Evolutionary conservation across 208 protist genomes (phyloP), one percentile per base, ranked within the genome.

Genomic region (Wallacemonas sp.): DNA sequence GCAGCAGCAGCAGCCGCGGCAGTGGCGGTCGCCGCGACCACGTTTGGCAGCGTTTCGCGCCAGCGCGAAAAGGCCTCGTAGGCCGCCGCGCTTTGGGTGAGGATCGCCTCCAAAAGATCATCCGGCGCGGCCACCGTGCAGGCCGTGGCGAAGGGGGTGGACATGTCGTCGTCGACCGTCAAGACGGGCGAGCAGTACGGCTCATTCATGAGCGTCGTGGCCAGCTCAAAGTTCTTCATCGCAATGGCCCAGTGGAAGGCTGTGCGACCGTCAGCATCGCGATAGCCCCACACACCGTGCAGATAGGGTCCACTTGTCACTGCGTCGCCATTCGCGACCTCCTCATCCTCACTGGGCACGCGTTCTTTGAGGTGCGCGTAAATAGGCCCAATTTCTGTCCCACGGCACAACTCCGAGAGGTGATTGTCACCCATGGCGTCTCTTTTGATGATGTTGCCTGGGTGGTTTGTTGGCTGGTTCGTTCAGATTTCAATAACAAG

Each of bases 231-330:
- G 74, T 93, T 92, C 52, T 78, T 71, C 46, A 94, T 66, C 5
- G 90, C 84, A 2, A 96, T 56, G 0, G 92, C 86, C 92, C 92
- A 97, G 67, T 97, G 92, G 19, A 96, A 76, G 0, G 89, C 85
- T 2, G 92, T 96, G 60, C 92, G 80, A n/a, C 90, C 92, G 49
- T 97, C 92, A 33, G 55, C 81, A 44, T 97, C 92, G 14, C 70
- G 87, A 58, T 86, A 90, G 17, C 83, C 76, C 86, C 83, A 92
- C 17, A 92, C 55, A 14, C 81, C 83, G 38, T 61, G 39, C 32
- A 82, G 23, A 56, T 85, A 76, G n/a, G 48, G 11, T 23, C 47
- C 70, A 6, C 17, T 55, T 4, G 32, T 3, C 36, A 14, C 62
- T 26, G 24, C 41, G 21, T 63, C 49, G 1, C 29, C 62, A 24